These are phyloP conservation scores for Lycium barbarum DNA, from an alignment of 257 asterid species.

Conservation along the genomic window DNA sequence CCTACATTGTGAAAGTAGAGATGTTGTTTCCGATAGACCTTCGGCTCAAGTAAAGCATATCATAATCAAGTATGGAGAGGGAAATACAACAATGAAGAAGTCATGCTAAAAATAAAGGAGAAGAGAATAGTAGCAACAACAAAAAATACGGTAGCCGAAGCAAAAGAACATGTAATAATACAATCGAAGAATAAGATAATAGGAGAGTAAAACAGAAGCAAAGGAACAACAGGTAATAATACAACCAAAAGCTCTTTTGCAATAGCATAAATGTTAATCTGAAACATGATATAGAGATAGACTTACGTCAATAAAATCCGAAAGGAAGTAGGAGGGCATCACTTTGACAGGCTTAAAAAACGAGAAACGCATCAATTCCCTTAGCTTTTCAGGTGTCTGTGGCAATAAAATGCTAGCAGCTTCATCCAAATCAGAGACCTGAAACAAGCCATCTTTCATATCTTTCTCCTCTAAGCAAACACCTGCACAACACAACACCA, in stretches of 20 bases:
- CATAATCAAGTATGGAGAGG: too few species aligned
- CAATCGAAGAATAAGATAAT: too few species aligned
- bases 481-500: slow-evolving; percentile 87
- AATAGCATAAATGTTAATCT: background rate
- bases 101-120: too few species aligned
- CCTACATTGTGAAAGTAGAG: too few species aligned
- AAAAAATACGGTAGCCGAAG: too few species aligned
- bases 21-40: too few species aligned
- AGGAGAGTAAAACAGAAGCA: too few species aligned
- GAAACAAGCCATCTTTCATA: slow-evolving; percentile 66
- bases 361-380: slow-evolving; percentile 76
- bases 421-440: slow-evolving; percentile 77
- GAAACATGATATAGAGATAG: background rate
- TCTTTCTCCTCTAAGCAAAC: slow-evolving; percentile 89
- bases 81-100: too few species aligned
- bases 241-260: background rate
- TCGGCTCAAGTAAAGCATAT: too few species aligned
- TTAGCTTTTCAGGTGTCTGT: slow-evolving; percentile 78
- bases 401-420: slow-evolving; percentile 81
- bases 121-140: too few species aligned
- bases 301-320: slow-evolving; percentile 82
- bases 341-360: slow-evolving; percentile 68
- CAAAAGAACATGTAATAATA: too few species aligned
- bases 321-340: slow-evolving; percentile 79
- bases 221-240: too few species aligned